Conservation (phyloP, 2,329 filamentous ascomycete genomes). For the Anthostomella pinea region DNA sequence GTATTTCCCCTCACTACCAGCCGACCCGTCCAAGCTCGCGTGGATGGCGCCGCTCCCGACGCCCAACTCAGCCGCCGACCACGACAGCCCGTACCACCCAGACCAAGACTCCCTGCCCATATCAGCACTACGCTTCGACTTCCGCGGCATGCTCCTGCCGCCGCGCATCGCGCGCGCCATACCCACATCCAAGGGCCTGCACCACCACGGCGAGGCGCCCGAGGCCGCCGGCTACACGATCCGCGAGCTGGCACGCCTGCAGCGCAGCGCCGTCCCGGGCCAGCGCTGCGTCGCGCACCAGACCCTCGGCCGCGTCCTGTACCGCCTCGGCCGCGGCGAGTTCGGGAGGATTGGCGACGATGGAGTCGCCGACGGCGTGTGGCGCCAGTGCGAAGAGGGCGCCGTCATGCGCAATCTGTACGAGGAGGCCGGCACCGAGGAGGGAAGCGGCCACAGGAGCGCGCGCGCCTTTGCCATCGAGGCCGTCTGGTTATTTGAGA, state of each 20-base stretch:
- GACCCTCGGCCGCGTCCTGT: constrained; percentile 81
- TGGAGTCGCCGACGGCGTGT: constrained; percentile 73
- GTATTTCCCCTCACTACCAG: constrained; percentile 86
- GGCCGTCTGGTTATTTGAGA: constrained; percentile 78
- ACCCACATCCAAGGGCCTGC: constrained; percentile 75
- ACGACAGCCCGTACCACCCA: constrained; percentile 78
- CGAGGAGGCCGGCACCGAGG: constrained; percentile 66
- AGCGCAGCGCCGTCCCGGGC: constrained; percentile 76
- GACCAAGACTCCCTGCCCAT: constrained; percentile 68
- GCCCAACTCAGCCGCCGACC: constrained; percentile 60
- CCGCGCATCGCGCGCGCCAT: constrained; percentile 72
- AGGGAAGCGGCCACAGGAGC: constrained; percentile 69
- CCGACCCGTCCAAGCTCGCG: constrained; percentile 79
- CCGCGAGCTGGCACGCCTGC: constrained; percentile 75
- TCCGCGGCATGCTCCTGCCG: constrained; percentile 75
- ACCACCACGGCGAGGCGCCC: constrained; percentile 90
- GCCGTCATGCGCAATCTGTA: constrained; percentile 73
- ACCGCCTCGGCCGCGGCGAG: constrained; percentile 71
- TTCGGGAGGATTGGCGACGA: constrained; percentile 65
- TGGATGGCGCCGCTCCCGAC: constrained; percentile 82
- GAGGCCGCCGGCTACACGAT: constrained; percentile 95
- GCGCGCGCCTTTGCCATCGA: constrained; percentile 83
- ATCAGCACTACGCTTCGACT: constrained; percentile 82
- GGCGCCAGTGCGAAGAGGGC: constrained; percentile 74
- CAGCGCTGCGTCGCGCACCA: constrained; percentile 92